Evolutionary conservation across 176 grass and related monocot species (phyloP), one percentile per base, ranked within the genome.

Genomic region (Carex myosuroides): DNA sequence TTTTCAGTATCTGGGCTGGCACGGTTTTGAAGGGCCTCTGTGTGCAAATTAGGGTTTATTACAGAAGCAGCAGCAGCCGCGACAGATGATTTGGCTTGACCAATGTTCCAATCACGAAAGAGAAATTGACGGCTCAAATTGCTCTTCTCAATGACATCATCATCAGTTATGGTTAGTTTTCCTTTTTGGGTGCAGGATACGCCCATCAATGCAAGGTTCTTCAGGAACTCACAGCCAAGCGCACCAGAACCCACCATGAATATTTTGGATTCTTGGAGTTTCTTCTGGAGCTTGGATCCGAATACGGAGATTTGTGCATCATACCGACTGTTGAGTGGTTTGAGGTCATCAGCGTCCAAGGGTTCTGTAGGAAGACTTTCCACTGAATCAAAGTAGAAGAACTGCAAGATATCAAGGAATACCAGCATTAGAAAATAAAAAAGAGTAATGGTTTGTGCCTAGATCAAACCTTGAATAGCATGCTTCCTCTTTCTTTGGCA

Each of bases 311-410:
- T 89, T 68, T 89, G 84, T 11, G 83, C 84, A 83, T 89, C 88
- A 60, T 89, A 86, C 30, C 84, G 64, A 30, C 84, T 64, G 29
- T 86, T 86, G 39, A 68, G 60, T 83, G 88, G 84, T 61, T 86
- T 89, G n/a, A 85, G 57, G 41, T 89, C 84, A 14, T 55, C 32
- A 13, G 35, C 55, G 17, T 89, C 84, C 84, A 89, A 68, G 21
- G 84, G 84, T 66, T 86, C 83, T 60, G 55, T 30, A 32, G 88
- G 88, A 62, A 89, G 88, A 57, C 84, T 85, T 32, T 89, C 88
- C 32, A 89, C 35, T 44, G 88, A 86, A 86, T 89, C 88, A 60
- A 89, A 89, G 63, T 89, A 86, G 65, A 89, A 86, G 84, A 89
- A 89, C 88, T 89, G 83, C 55, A 85, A 57, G 30, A 57, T 78